phyloP scores from a whole-genome alignment of 228 moss, liverwort and hornwort genomes.

The Sphagnum fallax region DNA sequence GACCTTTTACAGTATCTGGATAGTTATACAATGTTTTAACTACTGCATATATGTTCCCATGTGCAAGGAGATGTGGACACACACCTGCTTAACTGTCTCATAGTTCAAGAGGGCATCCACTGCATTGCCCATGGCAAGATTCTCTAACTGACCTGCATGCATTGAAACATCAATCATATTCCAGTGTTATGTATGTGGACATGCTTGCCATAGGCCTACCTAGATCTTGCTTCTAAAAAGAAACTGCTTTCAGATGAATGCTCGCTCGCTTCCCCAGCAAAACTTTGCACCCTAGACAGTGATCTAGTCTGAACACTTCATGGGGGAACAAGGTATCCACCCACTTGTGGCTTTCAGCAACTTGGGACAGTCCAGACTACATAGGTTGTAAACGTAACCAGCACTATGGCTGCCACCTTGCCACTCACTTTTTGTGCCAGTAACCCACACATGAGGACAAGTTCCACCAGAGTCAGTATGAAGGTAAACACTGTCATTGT shows the following conservation, averaged over 20 bases:
- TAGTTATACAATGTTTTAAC: too few species aligned
- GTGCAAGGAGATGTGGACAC: background rate
- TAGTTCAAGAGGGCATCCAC: constrained; percentile 96
- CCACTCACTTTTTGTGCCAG: constrained; percentile 84
- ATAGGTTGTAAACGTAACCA: constrained; percentile 72
- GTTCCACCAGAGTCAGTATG: constrained; percentile 80
- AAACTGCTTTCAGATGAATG: too few species aligned
- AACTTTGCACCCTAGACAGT: too few species aligned
- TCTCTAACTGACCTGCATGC: constrained; percentile 81
- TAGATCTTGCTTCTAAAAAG: too few species aligned
- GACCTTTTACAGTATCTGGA: too few species aligned
- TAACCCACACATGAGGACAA: constrained; percentile 68
- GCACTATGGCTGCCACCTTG: constrained; percentile 63
- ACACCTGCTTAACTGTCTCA: constrained; percentile 93
- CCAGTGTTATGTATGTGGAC: too few species aligned
- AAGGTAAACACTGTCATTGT: constrained; percentile 73
- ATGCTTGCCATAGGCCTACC: too few species aligned
- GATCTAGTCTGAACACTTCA: too few species aligned
- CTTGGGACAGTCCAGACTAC: constrained; percentile 74
- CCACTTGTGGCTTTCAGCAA: constrained; percentile 91
- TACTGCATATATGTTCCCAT: too few species aligned
- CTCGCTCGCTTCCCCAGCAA: too few species aligned
- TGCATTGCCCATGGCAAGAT: constrained; percentile 88
- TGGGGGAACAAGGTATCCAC: constrained; percentile 10
- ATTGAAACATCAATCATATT: too few species aligned